Conservation (phyloP, 2,329 filamentous ascomycete genomes). For the Arthrobotrys iridis region DNA sequence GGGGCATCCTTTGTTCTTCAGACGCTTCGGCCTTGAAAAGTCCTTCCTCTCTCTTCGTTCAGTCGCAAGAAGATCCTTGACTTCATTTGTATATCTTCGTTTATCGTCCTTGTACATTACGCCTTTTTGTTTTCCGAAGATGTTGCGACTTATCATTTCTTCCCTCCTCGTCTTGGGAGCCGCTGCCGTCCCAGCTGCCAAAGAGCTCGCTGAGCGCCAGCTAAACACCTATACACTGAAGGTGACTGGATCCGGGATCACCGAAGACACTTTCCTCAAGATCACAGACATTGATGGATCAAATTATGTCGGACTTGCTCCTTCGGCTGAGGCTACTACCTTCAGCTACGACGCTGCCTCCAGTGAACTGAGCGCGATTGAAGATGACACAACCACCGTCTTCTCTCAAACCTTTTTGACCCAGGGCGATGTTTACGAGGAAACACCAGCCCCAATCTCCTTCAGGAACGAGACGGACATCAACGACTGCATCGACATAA, state of each 20-base stretch:
- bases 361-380: slow-evolving; percentile 3
- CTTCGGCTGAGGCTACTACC: slow-evolving; percentile 58
- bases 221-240: slow-evolving; percentile 16
- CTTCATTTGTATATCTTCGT: not conserved
- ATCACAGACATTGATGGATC: slow-evolving; percentile 13
- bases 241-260: slow-evolving; percentile 11
- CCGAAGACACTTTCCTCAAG: slow-evolving; percentile 5
- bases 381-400: not conserved
- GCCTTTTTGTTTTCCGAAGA: slow-evolving; percentile 15
- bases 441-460: slow-evolving; percentile 21
- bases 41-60: slow-evolving; percentile 31
- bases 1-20: slow-evolving; percentile 17
- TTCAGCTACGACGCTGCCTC: slow-evolving; percentile 58
- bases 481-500: not conserved
- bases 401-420: slow-evolving; percentile 31
- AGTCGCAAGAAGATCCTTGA: slow-evolving; percentile 27
- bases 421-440: slow-evolving; percentile 4
- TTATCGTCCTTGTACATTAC: not conserved
- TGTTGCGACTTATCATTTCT: slow-evolving; percentile 43
- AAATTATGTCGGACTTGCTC: slow-evolving; percentile 57
- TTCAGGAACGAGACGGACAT: slow-evolving; percentile 24
- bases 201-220: slow-evolving; percentile 12
- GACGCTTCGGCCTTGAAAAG: slow-evolving; percentile 33
- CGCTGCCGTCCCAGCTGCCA: slow-evolving; percentile 4
- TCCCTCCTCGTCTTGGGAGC: slow-evolving; percentile 34